Base-by-base conservation (phyloP, 768 basidiomycete species). In the Chiua virens region DNA sequence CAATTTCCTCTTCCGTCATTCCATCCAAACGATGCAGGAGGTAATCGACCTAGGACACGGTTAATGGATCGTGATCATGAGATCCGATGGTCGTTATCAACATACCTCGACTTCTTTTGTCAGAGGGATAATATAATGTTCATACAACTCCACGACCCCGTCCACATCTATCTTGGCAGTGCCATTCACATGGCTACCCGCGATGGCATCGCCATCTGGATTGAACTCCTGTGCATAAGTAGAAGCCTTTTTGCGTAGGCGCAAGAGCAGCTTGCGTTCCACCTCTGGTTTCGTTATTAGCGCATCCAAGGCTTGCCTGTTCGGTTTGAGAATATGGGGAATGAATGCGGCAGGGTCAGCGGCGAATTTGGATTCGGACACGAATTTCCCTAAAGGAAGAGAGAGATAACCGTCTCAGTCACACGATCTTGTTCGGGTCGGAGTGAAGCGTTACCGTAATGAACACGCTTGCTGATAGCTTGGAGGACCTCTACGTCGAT, bases 261-360 rank as follows among this genome's bases (percentile, higher is more conserved):
- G 81, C 42, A 80, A 72, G 27, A 99, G 81, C 3, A 99, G 77
- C 49, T 84, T 87, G 17, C 78, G 80, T 65, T 99, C 97, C 25
- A 99, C 94, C 49, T 89, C 96, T 0, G 97, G 94, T 68, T 98
- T 98, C n/a, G 94, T 95, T 65, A 99, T 98, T 40, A 99, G 74
- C 0, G 72, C 85, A 8, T 89, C 92, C 20, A 99, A 79, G 8
- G 85, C 88, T 36, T 80, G 71, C 17, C 83, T 81, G 67, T 98
- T 88, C 9, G 86, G 85, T 3, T 79, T 79, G 34, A 79, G 79
- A 62, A 99, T 99, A 70, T 95, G 93, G 1, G 95, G 94, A 50
- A 99, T 80, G 71, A 98, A 99, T 10, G 85, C 83, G 32, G 86
- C 75, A 18, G 97, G 96, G 54, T 90, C 76, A 27, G 83, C 79